Evolutionary conservation across 1,139 yeast genomes (phyloP), one percentile per base, ranked within the genome.

Genomic region (Magnusiomyces ingens): DNA sequence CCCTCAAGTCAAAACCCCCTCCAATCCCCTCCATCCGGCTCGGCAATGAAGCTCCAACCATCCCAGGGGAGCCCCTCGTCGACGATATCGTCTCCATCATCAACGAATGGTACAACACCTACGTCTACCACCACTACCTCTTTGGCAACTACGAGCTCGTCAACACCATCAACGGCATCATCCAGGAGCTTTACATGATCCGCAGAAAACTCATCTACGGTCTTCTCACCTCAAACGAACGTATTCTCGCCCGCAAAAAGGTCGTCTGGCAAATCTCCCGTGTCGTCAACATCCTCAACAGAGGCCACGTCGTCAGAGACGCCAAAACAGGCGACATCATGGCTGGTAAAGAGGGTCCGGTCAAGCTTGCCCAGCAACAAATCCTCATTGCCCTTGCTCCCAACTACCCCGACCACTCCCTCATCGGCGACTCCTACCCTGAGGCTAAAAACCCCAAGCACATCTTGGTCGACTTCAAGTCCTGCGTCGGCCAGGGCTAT

Each of bases 301-400:
- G 82, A 52, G 95, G 88, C 66, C 79, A 85, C 43, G 79, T 87
- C 17, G 96, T 93, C 26, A 84, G 85, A 64, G 86, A 85, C 64
- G 80, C 91, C 1, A 60, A 68, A 21, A 71, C 84, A 17, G 96
- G 95, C 51, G 82, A 81, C 55, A 71, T 88, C 52, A 77, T 82
- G 60, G 70, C 80, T 35, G 59, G 64, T 59, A 22, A 67, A 61
- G 58, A 57, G 61, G 61, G 74, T 42, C 84, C 93, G 3, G 77
- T 86, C n/a, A 67, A 70, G 48, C 72, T 89, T 57, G 88, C 94
- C 12, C 76, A 78, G 52, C 82, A 79, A 64, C 94, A 88, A 68
- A 74, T 84, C 51, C 75, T 83, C 53, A 78, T 85, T 67, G 89
- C 95, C 0, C 73, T 89, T 58, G 81, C 86, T 17, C 84, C 91